A percentile compares a stretch with the other conserved stretches of the same genome.
Conservation (phyloP, 306 rosid species). For the Dalbergia cultrata region DNA sequence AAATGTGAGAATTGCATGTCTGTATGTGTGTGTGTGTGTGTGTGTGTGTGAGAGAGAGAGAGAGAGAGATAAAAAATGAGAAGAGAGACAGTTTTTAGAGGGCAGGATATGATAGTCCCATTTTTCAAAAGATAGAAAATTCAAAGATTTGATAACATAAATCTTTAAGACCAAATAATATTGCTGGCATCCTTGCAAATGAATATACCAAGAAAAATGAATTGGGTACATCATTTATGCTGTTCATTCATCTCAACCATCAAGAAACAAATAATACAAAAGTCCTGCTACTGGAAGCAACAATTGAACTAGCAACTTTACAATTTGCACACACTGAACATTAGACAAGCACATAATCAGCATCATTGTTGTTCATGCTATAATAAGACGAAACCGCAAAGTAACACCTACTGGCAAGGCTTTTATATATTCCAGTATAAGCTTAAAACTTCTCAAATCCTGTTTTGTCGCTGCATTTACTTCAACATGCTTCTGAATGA, state of each 20-base stretch:
- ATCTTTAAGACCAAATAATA: background rate
- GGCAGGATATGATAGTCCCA: slow-evolving; percentile 2
- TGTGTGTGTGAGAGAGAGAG: background rate
- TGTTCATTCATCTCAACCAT: slow-evolving; percentile 27
- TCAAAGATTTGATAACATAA: slow-evolving; percentile 9
- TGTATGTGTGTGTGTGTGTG: background rate
- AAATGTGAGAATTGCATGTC: background rate
- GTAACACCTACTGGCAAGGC: slow-evolving; percentile 86
- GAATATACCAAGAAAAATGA: slow-evolving; percentile 10
- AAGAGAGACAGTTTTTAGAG: slow-evolving; percentile 12
- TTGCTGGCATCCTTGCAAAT: slow-evolving; percentile 30
- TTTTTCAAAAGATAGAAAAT: slow-evolving; percentile 19
- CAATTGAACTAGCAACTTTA: slow-evolving; percentile 30
- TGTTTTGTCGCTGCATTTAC: slow-evolving; percentile 60
- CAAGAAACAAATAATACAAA: background rate
- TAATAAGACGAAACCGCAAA: slow-evolving; percentile 14
- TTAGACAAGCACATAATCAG: slow-evolving; percentile 31
- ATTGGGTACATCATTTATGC: slow-evolving; percentile 1
- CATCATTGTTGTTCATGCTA: slow-evolving; percentile 19
- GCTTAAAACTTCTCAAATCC: slow-evolving; percentile 93
- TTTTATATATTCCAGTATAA: slow-evolving; percentile 89
- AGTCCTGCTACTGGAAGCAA: slow-evolving; percentile 7
- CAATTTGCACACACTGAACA: slow-evolving; percentile 11
- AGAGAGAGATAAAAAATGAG: background rate
- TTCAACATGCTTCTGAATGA: slow-evolving; percentile 75